phyloP scores from a whole-genome alignment of 768 basidiomycete genomes.

The Daedaleopsis nitida region DNA sequence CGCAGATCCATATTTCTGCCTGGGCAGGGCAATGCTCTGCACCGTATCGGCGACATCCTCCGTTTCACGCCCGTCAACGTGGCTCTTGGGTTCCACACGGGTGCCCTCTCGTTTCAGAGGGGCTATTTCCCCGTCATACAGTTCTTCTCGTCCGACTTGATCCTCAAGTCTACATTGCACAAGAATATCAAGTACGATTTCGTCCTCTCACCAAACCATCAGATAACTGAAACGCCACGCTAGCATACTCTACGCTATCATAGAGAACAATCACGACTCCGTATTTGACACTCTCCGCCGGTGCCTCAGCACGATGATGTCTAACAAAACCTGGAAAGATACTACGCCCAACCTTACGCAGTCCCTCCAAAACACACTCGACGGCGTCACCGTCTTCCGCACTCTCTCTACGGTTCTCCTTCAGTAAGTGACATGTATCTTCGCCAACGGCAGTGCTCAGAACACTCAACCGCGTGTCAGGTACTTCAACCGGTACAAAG shows the following conservation, averaged over 20 bases:
- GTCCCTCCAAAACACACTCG: conserved; percentile 18
- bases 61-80: conserved; percentile 45
- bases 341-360: conserved; percentile 38
- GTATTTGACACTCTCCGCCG: conserved; percentile 43
- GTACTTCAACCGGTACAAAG: conserved; percentile 32
- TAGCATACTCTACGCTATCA: conserved; percentile 19
- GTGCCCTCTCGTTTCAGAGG: conserved; percentile 57
- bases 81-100: conserved; percentile 31
- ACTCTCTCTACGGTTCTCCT: conserved; percentile 50
- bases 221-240: no score
- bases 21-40: conserved; percentile 53
- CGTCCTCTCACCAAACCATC: no score
- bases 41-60: conserved; percentile 52
- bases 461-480: no score
- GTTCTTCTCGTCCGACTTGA: conserved; percentile 62
- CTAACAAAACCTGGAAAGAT: conserved; percentile 17
- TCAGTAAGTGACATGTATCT: conserved; percentile 48
- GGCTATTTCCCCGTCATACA: conserved; percentile 56
- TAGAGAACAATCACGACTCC: conserved; percentile 32
- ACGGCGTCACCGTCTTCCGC: conserved; percentile 46
- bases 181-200: conserved; percentile 57
- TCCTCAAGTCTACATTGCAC: conserved; percentile 56
- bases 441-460: no score
- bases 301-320: conserved; percentile 38
- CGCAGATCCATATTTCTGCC: no score